Evolutionary conservation across 805 yeast species (phyloP), one percentile per base, ranked within the genome.

Genomic region (Starmerella vitae): DNA sequence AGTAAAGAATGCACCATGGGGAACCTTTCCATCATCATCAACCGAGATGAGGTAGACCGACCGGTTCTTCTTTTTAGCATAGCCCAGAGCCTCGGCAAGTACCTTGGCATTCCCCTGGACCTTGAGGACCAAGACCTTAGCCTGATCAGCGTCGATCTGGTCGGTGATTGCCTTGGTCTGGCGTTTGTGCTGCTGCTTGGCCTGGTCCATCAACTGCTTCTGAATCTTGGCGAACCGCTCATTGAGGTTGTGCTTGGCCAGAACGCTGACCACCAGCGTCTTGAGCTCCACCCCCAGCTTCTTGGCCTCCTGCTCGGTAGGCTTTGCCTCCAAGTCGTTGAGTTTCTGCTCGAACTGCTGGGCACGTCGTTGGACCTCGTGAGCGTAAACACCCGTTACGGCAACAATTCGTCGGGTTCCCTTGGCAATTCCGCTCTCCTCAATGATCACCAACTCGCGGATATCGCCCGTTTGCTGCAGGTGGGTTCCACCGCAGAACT

Each of bases 401-500:
- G 95, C 97, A 42, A 91, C 95, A 59, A 91, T 81, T 70, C 99
- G 83, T 66, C 99, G 77, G 47, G 85, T 84, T 64, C 99, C 99
- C 67, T 91, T 91, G 45, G 98, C 97, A 61, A 91, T 91, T 63
- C 98, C 97, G 48, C 83, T 74, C 64, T 91, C 99, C 67, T 91
- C 99, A 46, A 79, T 67, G 39, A 91, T 72, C 26, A 91, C 82
- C 48, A 91, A 72, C 50, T 82, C 88, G 60, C 85, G 85, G 59
- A 91, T 91, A 44, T 88, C 97, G 45, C 88, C 80, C 15, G 97
- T 88, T 62, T 80, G 78, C 36, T 73, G 70, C 49, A 91, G 95
- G 56, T 91, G 99, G 10, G 98, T 91, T 64, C 99, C 99, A 65
- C 99, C 99, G 65, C 99, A 91, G 70, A 91, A 91, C 66, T 91